Base-by-base conservation (phyloP, 371 early-diverging fungal species). In the Mortierella sp. region DNA sequence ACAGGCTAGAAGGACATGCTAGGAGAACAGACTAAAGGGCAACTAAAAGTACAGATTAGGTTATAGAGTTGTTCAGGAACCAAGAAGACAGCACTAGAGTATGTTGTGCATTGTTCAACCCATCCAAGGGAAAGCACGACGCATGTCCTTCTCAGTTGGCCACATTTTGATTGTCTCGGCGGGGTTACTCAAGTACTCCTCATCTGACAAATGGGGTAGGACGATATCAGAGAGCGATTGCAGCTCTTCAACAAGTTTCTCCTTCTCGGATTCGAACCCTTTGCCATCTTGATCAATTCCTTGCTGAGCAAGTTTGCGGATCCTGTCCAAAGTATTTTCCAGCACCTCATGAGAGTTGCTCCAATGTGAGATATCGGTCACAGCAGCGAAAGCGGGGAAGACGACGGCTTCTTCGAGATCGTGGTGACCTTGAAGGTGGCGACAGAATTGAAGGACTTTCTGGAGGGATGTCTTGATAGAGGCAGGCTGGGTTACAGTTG, bases 91-190 rank as follows among this genome's bases (percentile, higher is more conserved):
- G 22, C 15, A 55, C 55, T n/a, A 24, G 33, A 41, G 58, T 16
- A 32, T 16, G 1, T 16, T 43, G 24, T 11, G 36, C 65, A 5
- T 16, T 43, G 24, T 5, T 53, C 65, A 79, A 16, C 69, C 28
- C 61, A 79, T 64, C 80, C 81, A 81, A 15, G 81, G 76, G 70
- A 81, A 81, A 24, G 81, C 81, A 8, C 71, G 68, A 24, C 72
- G 76, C 69, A 81, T 68, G 13, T 70, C 76, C 3, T 59, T 55
- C 36, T 81, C 81, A 2, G 72, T 81, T 36, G 81, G 81, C 81
- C 81, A 81, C 10, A 81, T 43, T 67, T 81, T 81, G 53, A 81
- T 63, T 22, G 76, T 65, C 24, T 75, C 82, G 8, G 63, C 66
- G 1, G 76, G 76, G 24, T 61, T 68, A 47, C 76, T 76, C 60